Percentiles rank a stretch among this genome's conserved stretches.
Evolutionary conservation across 768 basidiomycete species (phyloP).

Genomic region (Chalciporus pseudorubinellus): DNA sequence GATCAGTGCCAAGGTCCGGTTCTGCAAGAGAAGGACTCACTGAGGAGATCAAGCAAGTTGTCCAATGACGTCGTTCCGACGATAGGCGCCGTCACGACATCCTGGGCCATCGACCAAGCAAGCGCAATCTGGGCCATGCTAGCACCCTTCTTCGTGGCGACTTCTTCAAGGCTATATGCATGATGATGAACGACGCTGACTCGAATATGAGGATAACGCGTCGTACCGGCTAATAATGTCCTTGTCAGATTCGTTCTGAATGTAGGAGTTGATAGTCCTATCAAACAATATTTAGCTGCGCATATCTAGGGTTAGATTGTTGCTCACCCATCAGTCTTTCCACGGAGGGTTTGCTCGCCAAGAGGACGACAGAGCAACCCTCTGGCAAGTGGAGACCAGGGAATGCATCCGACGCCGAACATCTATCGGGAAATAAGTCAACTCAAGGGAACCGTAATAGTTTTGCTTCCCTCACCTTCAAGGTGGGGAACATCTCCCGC

Average conservation of each 20-base stretch:
- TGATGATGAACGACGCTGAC: background rate
- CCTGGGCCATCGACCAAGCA: constrained; percentile 43
- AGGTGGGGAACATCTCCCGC: constrained; percentile 52
- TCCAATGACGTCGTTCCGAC: constrained; percentile 52
- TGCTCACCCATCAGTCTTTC: constrained; percentile 22
- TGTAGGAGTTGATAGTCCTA: constrained; percentile 27
- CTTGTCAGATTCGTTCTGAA: constrained; percentile 20
- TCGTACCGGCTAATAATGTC: constrained; percentile 27
- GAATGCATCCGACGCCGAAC: constrained; percentile 45
- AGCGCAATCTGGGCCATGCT: constrained; percentile 45
- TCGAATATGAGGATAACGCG: constrained; percentile 13
- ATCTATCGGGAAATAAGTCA: constrained; percentile 11
- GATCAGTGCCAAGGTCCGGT: background rate
- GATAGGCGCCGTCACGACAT: constrained; percentile 57
- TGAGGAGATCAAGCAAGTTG: constrained; percentile 52
- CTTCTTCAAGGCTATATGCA: constrained; percentile 37
- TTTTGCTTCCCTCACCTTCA: constrained; percentile 23
- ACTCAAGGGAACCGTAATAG: background rate
- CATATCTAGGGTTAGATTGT: background rate
- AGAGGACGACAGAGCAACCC: constrained; percentile 36
- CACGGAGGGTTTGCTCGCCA: constrained; percentile 28
- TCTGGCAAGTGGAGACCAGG: constrained; percentile 44
- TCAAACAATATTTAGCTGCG: constrained; percentile 4
- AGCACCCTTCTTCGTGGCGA: constrained; percentile 35
- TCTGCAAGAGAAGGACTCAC: constrained; percentile 22